phyloP scores from a whole-genome alignment of 2,329 filamentous ascomycete genomes.

The Penicillium sp. region DNA sequence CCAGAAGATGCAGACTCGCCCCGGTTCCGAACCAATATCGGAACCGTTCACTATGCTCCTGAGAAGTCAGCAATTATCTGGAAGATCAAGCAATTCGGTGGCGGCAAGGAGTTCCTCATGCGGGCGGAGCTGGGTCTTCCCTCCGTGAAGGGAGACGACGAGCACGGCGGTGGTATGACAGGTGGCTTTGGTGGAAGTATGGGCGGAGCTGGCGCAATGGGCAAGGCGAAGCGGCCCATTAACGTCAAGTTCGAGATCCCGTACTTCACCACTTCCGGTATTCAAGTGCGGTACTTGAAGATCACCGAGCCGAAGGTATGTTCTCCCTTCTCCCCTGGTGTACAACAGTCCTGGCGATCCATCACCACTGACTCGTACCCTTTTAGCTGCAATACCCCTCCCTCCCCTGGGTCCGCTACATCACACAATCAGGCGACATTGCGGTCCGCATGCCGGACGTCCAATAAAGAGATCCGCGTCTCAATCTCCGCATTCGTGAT shows the following conservation, averaged over 20 bases:
- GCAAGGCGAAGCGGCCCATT: slow-evolving; percentile 93
- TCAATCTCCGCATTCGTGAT: slow-evolving; percentile 19
- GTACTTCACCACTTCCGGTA: slow-evolving; percentile 99
- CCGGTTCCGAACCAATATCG: slow-evolving; percentile 95
- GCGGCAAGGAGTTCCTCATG: slow-evolving; percentile 98
- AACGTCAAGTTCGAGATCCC: slow-evolving; percentile 99
- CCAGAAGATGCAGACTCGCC: slow-evolving; percentile 96
- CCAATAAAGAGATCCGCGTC: slow-evolving; percentile 56
- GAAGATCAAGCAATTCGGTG: slow-evolving; percentile 99
- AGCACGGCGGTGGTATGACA: slow-evolving; percentile 95
- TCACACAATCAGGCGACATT: slow-evolving; percentile 96
- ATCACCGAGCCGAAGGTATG: slow-evolving; percentile 98
- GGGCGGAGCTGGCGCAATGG: slow-evolving; percentile 77
- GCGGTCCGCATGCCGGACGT: slow-evolving; percentile 92
- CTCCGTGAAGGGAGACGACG: slow-evolving; percentile 91
- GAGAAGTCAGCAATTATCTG: slow-evolving; percentile 97
- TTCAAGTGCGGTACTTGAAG: slow-evolving; percentile 97
- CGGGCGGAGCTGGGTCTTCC: slow-evolving; percentile 92
- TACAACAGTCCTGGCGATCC: background rate
- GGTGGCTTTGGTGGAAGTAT: slow-evolving; percentile 96
- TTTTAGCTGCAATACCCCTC: slow-evolving; percentile 98
- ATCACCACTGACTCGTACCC: slow-evolving; percentile 8
- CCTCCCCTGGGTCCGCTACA: slow-evolving; percentile 96
- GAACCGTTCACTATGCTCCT: slow-evolving; percentile 94
- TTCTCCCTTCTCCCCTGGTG: slow-evolving; percentile 13